These are phyloP conservation scores for Nakazawaea populi DNA, from an alignment of 805 yeast genomes.

Conservation along the genomic window DNA sequence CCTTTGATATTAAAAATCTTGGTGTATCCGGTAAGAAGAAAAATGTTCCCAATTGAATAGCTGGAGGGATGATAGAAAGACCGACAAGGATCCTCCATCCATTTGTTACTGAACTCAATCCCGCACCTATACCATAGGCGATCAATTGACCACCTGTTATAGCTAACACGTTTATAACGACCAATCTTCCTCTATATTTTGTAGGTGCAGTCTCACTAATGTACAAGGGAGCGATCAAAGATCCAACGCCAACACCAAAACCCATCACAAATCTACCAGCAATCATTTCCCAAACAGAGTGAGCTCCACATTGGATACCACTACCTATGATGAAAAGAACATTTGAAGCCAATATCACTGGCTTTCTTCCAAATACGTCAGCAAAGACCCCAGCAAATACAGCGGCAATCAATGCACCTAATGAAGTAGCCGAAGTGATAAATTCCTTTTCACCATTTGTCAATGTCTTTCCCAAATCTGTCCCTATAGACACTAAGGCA, in stretches of 20 bases:
- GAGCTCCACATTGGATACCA: slow-evolving; percentile 74
- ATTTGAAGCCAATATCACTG: slow-evolving; percentile 78
- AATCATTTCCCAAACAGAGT: slow-evolving; percentile 85
- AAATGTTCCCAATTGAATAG: slow-evolving; percentile 68
- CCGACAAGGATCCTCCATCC: slow-evolving; percentile 97
- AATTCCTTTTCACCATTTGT: slow-evolving; percentile 80
- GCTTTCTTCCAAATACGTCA: slow-evolving; percentile 79
- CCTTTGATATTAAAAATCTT: slow-evolving; percentile 74
- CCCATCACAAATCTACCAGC: slow-evolving; percentile 92
- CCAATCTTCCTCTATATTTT: slow-evolving; percentile 84
- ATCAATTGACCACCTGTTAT: slow-evolving; percentile 93
- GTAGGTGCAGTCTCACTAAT: slow-evolving; percentile 91
- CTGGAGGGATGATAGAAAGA: slow-evolving; percentile 82
- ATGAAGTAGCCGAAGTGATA: slow-evolving; percentile 90
- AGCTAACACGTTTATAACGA: slow-evolving; percentile 81
- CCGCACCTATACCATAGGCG: slow-evolving; percentile 93
- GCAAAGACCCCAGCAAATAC: slow-evolving; percentile 76
- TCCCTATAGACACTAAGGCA: slow-evolving; percentile 81
- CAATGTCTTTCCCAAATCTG: slow-evolving; percentile 59
- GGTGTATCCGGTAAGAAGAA: slow-evolving; percentile 94
- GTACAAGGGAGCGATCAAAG: slow-evolving; percentile 90
- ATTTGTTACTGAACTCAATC: slow-evolving; percentile 60
- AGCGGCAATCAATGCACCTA: slow-evolving; percentile 86
- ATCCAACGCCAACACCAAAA: slow-evolving; percentile 93
- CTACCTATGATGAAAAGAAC: slow-evolving; percentile 81